phyloP scores from a whole-genome alignment of 140 eudicot species.

The Erigeron philadelphicus region DNA sequence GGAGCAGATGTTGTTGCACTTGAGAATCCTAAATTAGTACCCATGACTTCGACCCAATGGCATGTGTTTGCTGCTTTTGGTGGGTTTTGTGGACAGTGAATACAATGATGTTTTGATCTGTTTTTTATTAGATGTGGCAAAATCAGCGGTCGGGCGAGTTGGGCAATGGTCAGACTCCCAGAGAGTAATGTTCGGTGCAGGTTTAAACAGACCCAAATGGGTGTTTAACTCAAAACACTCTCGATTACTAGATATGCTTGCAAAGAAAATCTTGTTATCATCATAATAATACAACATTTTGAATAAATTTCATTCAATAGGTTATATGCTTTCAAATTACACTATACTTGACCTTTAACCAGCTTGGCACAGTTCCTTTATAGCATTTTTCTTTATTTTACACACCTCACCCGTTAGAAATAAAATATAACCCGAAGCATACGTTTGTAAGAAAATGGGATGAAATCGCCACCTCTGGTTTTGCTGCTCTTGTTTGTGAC shows the following conservation, averaged over 20 bases:
- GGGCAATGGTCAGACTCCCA: not conserved
- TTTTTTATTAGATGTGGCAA: not conserved
- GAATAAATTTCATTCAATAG: not conserved
- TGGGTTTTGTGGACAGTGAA: conserved; percentile 31
- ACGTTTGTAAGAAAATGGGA: not conserved
- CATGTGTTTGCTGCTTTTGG: conserved; percentile 90
- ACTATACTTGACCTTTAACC: no score
- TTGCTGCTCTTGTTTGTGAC: conserved; percentile 4
- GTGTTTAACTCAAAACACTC: not conserved
- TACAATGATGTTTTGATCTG: conserved; percentile 12
- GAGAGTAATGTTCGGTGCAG: not conserved
- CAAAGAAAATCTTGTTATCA: not conserved
- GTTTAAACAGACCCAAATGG: not conserved
- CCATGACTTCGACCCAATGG: conserved; percentile 63
- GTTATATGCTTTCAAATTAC: not conserved
- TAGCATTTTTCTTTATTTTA: not conserved
- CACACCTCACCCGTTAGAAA: not conserved
- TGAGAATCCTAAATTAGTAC: conserved; percentile 49
- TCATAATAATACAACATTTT: not conserved
- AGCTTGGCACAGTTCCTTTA: no score
- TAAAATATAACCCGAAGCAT: not conserved
- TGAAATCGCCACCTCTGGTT: not conserved
- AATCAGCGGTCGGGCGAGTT: not conserved
- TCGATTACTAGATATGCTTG: not conserved
- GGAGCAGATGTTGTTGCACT: conserved; percentile 73